Percentiles rank a stretch among this genome's conserved stretches.
Evolutionary conservation across 2,329 filamentous ascomycete species (phyloP).

Genomic region (Aspergillus uvarum): DNA sequence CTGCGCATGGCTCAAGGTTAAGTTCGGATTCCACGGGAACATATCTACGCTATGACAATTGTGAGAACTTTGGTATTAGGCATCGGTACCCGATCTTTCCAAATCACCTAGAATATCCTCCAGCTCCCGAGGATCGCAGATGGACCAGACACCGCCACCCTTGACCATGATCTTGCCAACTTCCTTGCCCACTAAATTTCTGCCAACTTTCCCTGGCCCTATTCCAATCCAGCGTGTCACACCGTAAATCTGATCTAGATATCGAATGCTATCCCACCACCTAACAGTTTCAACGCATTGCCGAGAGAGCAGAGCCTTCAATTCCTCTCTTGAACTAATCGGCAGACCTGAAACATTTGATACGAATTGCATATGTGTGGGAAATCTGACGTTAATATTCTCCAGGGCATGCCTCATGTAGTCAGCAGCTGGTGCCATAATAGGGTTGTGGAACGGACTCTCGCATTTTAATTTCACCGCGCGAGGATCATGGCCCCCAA

Average conservation of each 20-base stretch:
- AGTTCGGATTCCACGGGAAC: background rate
- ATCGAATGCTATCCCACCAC: slow-evolving; percentile 93
- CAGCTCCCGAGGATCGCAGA: slow-evolving; percentile 75
- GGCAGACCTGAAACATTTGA: slow-evolving; percentile 83
- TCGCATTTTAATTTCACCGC: slow-evolving; percentile 84
- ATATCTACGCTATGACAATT: background rate
- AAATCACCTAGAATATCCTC: slow-evolving; percentile 66
- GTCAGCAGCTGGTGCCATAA: slow-evolving; percentile 81
- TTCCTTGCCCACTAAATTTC: slow-evolving; percentile 92
- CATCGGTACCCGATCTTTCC: slow-evolving; percentile 59
- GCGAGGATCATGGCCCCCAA: slow-evolving; percentile 85
- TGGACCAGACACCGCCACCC: slow-evolving; percentile 89
- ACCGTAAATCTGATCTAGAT: slow-evolving; percentile 78
- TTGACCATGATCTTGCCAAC: slow-evolving; percentile 80
- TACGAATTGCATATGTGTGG: slow-evolving; percentile 72
- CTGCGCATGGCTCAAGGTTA: background rate
- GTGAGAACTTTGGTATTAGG: background rate
- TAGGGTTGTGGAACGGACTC: slow-evolving; percentile 84
- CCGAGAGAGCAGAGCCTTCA: slow-evolving; percentile 75
- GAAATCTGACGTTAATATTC: slow-evolving; percentile 67
- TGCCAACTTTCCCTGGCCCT: slow-evolving; percentile 87
- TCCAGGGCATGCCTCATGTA: slow-evolving; percentile 70
- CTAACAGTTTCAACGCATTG: slow-evolving; percentile 88
- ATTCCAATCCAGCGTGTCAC: slow-evolving; percentile 87
- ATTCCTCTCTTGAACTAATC: slow-evolving; percentile 68